Evolutionary conservation across 148 eudicot genomes (phyloP).

Genomic region (Rhododendron griersonianum): DNA sequence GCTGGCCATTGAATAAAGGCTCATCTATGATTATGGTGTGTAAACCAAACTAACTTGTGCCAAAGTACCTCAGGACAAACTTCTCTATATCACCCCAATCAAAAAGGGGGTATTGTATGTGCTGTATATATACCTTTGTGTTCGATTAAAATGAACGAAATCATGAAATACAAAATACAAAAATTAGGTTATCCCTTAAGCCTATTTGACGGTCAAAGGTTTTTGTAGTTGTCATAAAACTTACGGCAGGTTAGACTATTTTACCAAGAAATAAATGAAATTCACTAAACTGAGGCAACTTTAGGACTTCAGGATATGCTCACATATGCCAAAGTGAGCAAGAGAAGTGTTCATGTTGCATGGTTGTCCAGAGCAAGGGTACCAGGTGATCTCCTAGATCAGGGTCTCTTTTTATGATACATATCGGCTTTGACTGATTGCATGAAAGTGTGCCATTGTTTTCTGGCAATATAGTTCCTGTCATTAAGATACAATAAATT

Average conservation of each 20-base stretch:
- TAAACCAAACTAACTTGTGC: neutral
- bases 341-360: neutral
- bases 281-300: neutral
- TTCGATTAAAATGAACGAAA: no score
- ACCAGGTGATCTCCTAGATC: neutral
- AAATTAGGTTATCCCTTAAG: no score
- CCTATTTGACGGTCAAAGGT: neutral
- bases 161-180: neutral
- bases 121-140: neutral
- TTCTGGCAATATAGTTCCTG: neutral
- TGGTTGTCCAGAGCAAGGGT: neutral
- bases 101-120: neutral
- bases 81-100: neutral
- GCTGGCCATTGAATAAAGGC: neutral
- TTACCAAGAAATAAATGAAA: neutral
- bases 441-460: neutral
- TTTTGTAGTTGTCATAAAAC: neutral
- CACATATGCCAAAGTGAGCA: neutral
- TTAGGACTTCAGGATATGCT: neutral
- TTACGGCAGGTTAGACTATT: neutral
- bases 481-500: slow-evolving; percentile 6
- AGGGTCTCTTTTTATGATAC: neutral
- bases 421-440: neutral
- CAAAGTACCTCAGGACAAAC: neutral
- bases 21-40: neutral